phyloP scores from a whole-genome alignment of 768 basidiomycete species.

The Neoboletus magnificus region DNA sequence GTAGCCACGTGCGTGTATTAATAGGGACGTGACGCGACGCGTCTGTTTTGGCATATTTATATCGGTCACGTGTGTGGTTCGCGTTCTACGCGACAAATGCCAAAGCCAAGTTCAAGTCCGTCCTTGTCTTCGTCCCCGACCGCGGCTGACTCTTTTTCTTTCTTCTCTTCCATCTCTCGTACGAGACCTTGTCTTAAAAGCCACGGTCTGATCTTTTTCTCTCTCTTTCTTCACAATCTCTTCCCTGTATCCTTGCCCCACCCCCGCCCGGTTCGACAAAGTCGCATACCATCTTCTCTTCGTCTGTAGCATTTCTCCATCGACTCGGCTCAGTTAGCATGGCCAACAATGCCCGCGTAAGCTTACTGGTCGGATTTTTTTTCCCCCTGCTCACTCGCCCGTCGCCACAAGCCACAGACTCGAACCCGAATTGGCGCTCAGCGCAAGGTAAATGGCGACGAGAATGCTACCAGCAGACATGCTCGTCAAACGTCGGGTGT shows the following conservation, averaged over 20 bases:
- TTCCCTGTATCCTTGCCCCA: constrained; percentile 18
- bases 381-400: constrained; percentile 1
- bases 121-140: constrained; percentile 25
- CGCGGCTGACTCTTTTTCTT: constrained; percentile 34
- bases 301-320: constrained; percentile 25
- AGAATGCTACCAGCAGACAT: constrained; percentile 72
- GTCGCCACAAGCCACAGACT: constrained; percentile 52
- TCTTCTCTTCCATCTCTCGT: constrained; percentile 17
- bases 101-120: constrained; percentile 16
- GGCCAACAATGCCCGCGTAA: constrained; percentile 62
- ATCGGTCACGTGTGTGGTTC: constrained; percentile 38
- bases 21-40: constrained; percentile 29
- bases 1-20: background rate
- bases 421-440: constrained; percentile 61
- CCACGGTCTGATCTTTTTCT: constrained; percentile 28
- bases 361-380: constrained; percentile 12
- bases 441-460: constrained; percentile 69
- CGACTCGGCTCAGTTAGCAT: constrained; percentile 34
- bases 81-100: constrained; percentile 34
- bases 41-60: constrained; percentile 36
- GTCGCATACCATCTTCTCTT: constrained; percentile 7
- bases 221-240: constrained; percentile 33
- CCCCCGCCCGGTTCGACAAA: constrained; percentile 7
- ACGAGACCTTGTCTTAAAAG: constrained; percentile 25
- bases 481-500: constrained; percentile 57